These are phyloP conservation scores for Allodekkera sacchari DNA, from an alignment of 805 yeast species.

Conservation along the genomic window DNA sequence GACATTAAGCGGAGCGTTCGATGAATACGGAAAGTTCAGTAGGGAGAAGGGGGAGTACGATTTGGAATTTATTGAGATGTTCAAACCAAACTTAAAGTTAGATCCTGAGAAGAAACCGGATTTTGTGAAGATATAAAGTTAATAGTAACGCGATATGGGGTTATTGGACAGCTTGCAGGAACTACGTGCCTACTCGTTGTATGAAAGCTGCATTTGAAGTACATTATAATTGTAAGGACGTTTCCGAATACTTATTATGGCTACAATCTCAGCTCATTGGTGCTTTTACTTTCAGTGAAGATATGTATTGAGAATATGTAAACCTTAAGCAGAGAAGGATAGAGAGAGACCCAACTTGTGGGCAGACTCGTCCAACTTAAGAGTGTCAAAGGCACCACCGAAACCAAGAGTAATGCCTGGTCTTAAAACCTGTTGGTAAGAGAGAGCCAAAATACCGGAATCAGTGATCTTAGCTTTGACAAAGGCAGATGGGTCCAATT, in stretches of 20 bases:
- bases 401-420: conserved; percentile 96
- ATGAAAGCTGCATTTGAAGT: too few relatives aligned
- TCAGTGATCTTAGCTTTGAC: conserved; percentile 97
- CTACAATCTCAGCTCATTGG: conserved; percentile 2
- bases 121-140: conserved; percentile 40
- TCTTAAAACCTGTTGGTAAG: conserved; percentile 91
- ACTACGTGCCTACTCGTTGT: too few relatives aligned
- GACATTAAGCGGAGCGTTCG: conserved; percentile 88
- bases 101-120: conserved; percentile 47
- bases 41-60: conserved; percentile 91
- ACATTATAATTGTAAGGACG: too few relatives aligned
- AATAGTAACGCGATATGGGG: background rate
- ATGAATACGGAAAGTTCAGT: conserved; percentile 88
- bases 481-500: conserved; percentile 78
- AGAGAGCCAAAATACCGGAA: conserved; percentile 86
- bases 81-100: conserved; percentile 52
- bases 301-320: too few relatives aligned
- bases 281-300: too few relatives aligned
- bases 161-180: too few relatives aligned
- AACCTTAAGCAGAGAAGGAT: conserved; percentile 74
- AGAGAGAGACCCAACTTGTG: conserved; percentile 96
- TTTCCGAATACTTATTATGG: too few relatives aligned
- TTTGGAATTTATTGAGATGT: conserved; percentile 80
- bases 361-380: conserved; percentile 90
- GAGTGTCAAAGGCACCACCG: conserved; percentile 95